A percentile compares a stretch with the other conserved stretches of the same genome.
Conservation (phyloP, 768 basidiomycete genomes). For the Clitopilus hobsonii region DNA sequence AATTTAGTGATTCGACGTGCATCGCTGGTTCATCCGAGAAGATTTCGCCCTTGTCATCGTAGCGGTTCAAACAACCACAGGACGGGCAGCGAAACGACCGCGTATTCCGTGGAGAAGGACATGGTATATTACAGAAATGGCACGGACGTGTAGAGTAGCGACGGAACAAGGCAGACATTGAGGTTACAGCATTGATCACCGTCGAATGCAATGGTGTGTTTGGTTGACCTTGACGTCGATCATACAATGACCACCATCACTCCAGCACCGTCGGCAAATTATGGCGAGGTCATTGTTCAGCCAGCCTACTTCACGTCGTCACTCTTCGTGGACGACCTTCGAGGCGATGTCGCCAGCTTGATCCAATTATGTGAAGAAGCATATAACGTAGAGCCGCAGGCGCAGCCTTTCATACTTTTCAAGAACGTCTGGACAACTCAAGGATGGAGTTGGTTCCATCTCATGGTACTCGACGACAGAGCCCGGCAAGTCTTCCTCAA, state of each 20-base stretch:
- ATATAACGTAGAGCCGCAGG: conserved; percentile 28
- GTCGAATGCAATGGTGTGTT: no score
- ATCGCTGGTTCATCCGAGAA: conserved; percentile 84
- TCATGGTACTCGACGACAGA: conserved; percentile 67
- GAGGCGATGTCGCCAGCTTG: conserved; percentile 58
- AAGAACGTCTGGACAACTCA: conserved; percentile 60
- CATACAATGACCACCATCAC: conserved; percentile 33
- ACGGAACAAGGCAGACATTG: conserved; percentile 46
- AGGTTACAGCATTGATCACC: neutral
- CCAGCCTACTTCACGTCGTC: conserved; percentile 79
- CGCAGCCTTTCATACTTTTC: conserved; percentile 63
- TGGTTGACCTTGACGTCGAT: conserved; percentile 26
- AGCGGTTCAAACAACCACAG: conserved; percentile 75
- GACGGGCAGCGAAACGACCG: conserved; percentile 60
- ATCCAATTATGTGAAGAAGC: conserved; percentile 47
- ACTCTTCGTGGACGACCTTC: conserved; percentile 58
- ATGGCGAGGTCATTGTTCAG: conserved; percentile 64
- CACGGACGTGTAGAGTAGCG: conserved; percentile 50
- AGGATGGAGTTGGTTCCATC: conserved; percentile 75
- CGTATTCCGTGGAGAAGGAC: conserved; percentile 39
- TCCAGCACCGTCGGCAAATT: conserved; percentile 51
- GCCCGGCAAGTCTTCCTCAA: conserved; percentile 60
- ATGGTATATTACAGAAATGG: conserved; percentile 63
- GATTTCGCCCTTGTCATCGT: conserved; percentile 68
- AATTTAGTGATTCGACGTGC: conserved; percentile 75